These are phyloP conservation scores for Phyllosticta citriasiana DNA, from an alignment of 2,329 filamentous ascomycete genomes.

Conservation along the genomic window DNA sequence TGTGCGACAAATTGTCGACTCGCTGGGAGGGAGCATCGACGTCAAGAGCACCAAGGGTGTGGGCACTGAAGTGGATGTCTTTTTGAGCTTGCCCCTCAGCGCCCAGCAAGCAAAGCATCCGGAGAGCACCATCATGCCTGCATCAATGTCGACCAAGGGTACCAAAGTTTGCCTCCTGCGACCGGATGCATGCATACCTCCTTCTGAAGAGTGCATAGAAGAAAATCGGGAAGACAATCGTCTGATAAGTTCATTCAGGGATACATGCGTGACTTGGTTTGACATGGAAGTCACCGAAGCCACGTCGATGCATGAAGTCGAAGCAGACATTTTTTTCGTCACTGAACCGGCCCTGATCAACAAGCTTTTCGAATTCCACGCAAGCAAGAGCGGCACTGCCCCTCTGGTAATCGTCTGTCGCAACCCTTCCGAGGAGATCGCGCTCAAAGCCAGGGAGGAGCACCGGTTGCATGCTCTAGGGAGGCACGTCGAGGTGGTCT, in stretches of 20 bases:
- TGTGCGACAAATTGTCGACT: constrained; percentile 27
- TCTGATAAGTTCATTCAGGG: constrained; percentile 4
- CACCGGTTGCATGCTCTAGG: constrained; percentile 7
- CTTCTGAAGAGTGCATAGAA: not conserved
- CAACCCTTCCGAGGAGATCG: constrained; percentile 7
- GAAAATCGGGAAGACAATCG: not conserved
- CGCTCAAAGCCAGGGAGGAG: constrained; percentile 2
- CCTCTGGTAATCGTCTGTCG: constrained; percentile 8
- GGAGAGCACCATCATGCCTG: constrained; percentile 1
- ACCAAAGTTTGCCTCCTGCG: constrained; percentile 1
- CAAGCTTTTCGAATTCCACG: constrained; percentile 9
- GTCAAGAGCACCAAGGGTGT: constrained; percentile 24
- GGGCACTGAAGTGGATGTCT: constrained; percentile 25
- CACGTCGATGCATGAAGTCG: not conserved
- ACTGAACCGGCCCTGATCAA: constrained; percentile 3
- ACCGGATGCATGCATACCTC: not conserved
- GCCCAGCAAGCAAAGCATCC: constrained; percentile 4
- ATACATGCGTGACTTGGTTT: constrained; percentile 9
- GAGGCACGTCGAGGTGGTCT: constrained; percentile 2
- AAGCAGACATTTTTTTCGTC: constrained; percentile 7
- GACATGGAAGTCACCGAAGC: constrained; percentile 8
- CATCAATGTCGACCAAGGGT: not conserved
- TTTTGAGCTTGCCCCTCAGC: not conserved
- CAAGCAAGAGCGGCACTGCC: constrained; percentile 4
- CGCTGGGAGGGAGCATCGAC: constrained; percentile 27